Evolutionary conservation across 345 rosid species (phyloP).

Genomic region (Leavenworthia alabamica): DNA sequence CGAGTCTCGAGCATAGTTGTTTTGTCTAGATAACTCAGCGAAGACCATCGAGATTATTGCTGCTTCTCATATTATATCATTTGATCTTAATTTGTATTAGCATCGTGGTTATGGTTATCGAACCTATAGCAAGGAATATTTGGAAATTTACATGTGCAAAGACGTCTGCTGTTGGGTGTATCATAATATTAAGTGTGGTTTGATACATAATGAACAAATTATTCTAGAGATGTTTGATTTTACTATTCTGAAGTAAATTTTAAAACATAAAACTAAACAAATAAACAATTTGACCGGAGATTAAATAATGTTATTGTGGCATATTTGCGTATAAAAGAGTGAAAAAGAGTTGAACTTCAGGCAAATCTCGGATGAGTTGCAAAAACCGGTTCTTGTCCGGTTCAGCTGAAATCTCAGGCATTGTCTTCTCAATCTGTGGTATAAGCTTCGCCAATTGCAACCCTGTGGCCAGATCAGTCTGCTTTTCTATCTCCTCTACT

Average conservation of each 20-base stretch:
- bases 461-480: conserved; percentile 39
- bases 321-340: conserved; percentile 70
- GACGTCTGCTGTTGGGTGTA: not conserved
- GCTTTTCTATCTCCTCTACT: conserved; percentile 50
- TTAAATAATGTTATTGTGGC: conserved; percentile 28
- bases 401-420: conserved; percentile 45
- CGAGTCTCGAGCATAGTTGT: too few species aligned
- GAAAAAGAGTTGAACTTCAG: conserved; percentile 78
- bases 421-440: conserved; percentile 62
- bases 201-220: conserved; percentile 12
- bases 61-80: not conserved
- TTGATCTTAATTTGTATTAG: not conserved
- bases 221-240: not conserved
- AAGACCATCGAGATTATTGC: too few species aligned
- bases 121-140: not conserved
- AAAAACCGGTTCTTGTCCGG: conserved; percentile 58
- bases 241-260: not conserved
- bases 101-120: not conserved
- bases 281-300: conserved; percentile 4
- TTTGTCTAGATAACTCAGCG: too few species aligned
- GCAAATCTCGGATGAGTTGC: conserved; percentile 43
- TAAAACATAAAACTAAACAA: not conserved
- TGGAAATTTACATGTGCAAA: not conserved
- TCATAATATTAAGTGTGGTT: not conserved
- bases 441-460: conserved; percentile 71